A percentile compares a stretch with the other conserved stretches of the same genome.
Evolutionary conservation across 2,329 filamentous ascomycete species (phyloP).

Genomic region (Neonectria hederae): DNA sequence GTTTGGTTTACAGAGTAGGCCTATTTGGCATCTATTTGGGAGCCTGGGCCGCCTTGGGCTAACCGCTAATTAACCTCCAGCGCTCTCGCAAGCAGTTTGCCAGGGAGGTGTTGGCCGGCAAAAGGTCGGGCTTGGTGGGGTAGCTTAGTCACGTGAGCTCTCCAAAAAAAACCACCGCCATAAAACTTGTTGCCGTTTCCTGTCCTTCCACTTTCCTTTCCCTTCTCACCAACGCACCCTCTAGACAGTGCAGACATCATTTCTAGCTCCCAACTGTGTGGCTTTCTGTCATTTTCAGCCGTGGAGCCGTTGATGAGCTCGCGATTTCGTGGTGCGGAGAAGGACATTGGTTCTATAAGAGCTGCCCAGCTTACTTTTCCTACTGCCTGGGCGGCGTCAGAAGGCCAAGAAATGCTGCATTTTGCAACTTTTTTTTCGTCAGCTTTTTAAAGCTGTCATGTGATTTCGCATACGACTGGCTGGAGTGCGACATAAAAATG

Average conservation of each 20-base stretch:
- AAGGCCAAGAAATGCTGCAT: constrained; percentile 50
- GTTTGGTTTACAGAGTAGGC: constrained; percentile 14
- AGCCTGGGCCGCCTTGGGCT: constrained; percentile 32
- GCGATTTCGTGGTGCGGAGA: constrained; percentile 70
- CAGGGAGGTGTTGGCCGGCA: constrained; percentile 23
- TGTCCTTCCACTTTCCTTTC: constrained; percentile 29
- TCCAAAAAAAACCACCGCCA: constrained; percentile 23
- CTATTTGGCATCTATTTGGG: constrained; percentile 41
- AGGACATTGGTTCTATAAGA: constrained; percentile 64
- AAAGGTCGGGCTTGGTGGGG: constrained; percentile 38
- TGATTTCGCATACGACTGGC: neutral
- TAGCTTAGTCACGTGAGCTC: constrained; percentile 34
- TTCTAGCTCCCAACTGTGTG: constrained; percentile 63
- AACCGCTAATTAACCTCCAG: too few relatives aligned
- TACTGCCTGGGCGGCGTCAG: constrained; percentile 54
- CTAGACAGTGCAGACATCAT: constrained; percentile 87
- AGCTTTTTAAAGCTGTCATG: neutral
- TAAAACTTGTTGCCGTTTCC: constrained; percentile 11
- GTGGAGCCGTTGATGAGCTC: constrained; percentile 70
- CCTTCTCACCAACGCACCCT: constrained; percentile 73
- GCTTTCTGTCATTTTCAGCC: constrained; percentile 73
- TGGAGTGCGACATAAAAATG: neutral
- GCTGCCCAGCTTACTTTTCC: constrained; percentile 61
- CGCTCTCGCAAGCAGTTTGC: neutral
- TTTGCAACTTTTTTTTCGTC: neutral